Evolutionary conservation across 2,329 filamentous ascomycete species (phyloP), one percentile per base, ranked within the genome.

Genomic region (Chaetomium sp.): DNA sequence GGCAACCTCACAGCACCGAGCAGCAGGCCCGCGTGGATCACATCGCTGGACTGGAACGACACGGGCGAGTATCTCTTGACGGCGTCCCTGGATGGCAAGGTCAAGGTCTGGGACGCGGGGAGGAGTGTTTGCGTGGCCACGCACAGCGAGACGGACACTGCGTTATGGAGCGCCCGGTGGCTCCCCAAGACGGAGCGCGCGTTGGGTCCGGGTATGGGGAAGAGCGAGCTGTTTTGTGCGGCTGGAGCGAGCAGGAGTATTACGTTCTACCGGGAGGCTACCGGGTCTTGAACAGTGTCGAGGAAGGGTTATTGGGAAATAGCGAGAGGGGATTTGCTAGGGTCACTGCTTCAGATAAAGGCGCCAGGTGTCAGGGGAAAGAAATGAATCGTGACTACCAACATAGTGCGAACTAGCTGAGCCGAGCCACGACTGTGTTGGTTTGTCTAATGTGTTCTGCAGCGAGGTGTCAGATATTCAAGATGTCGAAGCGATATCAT

Each of bases 31-130:
- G 52, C 89, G 5, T 99, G 92, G 94, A 85, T 99, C 62, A 88
- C 92, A 59, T 87, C 87, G 36, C 76, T 97, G 44, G 90, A 96
- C 69, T 99, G 92, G 90, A 97, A 87, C 69, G 83, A 89, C 66
- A 95, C 88, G 4, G 94, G 94, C 48, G 92, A 97, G 72, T 96
- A 89, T 70, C 76, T 99, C 10, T 78, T 97, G 2, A 95, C 88
- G 66, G 89, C 90, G 48, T 85, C 88, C 1, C 90, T 95, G 70
- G 91, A 97, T 67, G 92, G 94, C 40, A 96, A 95, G 71, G 89
- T 88, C 58, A 96, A 96, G 72, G 88, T 97, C 35, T 99, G 94
- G 94, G 92, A 89, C 35, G 82, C 96, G 57, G 91, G 96, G 65
- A 82, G 85, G 37, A 81, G 84, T 55, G 79, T 79, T 4, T 97